Conservation (phyloP, 2,329 filamentous ascomycete genomes). For the Phialocephala sp. region DNA sequence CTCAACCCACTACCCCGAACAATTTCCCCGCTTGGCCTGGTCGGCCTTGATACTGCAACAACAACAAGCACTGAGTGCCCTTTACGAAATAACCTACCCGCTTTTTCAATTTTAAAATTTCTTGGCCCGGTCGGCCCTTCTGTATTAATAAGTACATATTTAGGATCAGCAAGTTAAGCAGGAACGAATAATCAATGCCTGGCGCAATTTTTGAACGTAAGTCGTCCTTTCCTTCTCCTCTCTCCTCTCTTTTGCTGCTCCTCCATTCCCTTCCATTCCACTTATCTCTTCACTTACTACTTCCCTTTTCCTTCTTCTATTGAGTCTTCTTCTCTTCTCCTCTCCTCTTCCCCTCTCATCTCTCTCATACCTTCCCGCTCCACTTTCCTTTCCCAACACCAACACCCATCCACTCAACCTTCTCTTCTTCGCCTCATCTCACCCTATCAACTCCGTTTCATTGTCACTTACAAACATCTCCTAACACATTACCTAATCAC, state of each 20-base stretch:
- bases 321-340: neutral
- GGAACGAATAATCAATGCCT: neutral
- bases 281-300: neutral
- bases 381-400: neutral
- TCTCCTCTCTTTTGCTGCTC: neutral
- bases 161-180: neutral
- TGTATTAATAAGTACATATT: conserved; percentile 3
- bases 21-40: neutral
- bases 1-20: neutral
- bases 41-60: conserved; percentile 4
- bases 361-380: neutral
- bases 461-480: neutral
- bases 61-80: conserved; percentile 7
- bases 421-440: neutral
- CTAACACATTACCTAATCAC: neutral
- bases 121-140: neutral
- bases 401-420: neutral
- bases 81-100: neutral
- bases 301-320: too few species aligned
- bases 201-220: conserved; percentile 7
- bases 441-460: neutral
- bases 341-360: neutral
- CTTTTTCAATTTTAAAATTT: neutral
- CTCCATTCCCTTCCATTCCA: neutral
- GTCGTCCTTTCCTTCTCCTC: neutral